phyloP scores from a whole-genome alignment of 2,329 filamentous ascomycete species.

The Apiospora rasikravindrae region DNA sequence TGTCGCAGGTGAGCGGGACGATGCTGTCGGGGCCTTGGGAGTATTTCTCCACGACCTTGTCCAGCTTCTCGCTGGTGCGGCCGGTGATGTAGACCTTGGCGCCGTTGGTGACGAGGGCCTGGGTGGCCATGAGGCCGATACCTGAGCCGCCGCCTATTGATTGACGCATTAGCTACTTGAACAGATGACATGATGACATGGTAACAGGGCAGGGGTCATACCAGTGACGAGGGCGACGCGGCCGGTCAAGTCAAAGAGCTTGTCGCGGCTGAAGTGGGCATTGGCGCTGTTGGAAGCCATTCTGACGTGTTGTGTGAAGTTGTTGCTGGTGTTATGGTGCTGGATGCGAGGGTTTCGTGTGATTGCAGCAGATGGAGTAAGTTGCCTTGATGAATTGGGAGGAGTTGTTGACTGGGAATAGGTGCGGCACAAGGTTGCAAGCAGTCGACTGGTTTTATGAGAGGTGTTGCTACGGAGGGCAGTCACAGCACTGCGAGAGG shows the following conservation, averaged over 20 bases:
- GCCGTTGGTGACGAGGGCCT: slow-evolving; percentile 70
- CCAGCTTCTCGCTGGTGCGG: slow-evolving; percentile 66
- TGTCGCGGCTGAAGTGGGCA: slow-evolving; percentile 40
- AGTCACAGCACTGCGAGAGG: neutral
- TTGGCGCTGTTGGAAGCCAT: slow-evolving; percentile 37
- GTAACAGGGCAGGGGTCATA: slow-evolving; percentile 26
- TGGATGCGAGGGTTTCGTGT: neutral
- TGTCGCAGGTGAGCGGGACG: slow-evolving; percentile 64
- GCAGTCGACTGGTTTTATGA: neutral
- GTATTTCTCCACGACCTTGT: slow-evolving; percentile 63
- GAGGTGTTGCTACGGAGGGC: neutral
- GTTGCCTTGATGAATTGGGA: neutral
- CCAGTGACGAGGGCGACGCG: slow-evolving; percentile 53
- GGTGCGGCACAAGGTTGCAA: neutral
- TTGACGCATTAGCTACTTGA: neutral
- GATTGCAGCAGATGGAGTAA: neutral
- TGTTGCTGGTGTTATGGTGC: too few relatives aligned
- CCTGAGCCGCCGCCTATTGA: slow-evolving; percentile 59
- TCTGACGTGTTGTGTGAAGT: slow-evolving; percentile 24
- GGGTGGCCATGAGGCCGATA: slow-evolving; percentile 72
- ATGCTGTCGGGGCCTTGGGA: slow-evolving; percentile 61
- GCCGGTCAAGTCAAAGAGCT: slow-evolving; percentile 49
- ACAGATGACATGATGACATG: too few relatives aligned
- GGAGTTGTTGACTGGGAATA: too few relatives aligned
- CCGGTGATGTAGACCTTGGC: slow-evolving; percentile 75